Evolutionary conservation across 768 basidiomycete species (phyloP).

Genomic region (Suillus plorans): DNA sequence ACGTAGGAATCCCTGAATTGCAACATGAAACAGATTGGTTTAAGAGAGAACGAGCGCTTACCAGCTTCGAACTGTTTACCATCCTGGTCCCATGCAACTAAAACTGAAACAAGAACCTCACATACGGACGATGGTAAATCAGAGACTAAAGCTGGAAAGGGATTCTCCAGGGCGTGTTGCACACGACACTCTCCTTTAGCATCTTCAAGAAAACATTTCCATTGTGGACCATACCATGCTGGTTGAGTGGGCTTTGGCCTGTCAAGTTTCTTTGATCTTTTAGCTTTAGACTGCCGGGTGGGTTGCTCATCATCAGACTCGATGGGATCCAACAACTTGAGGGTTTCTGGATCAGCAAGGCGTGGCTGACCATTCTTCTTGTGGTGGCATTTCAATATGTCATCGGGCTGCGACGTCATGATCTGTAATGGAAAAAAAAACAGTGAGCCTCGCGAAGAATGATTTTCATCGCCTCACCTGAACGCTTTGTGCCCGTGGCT

Average conservation of each 20-base stretch:
- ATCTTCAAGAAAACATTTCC: neutral
- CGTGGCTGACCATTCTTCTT: neutral
- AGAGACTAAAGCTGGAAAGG: neutral
- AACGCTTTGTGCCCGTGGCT: neutral
- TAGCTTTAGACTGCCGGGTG: neutral
- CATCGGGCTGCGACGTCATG: neutral
- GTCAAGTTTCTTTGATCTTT: neutral
- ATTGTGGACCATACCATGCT: neutral
- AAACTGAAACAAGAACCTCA: no score
- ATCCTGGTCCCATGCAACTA: no score
- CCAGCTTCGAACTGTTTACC: no score
- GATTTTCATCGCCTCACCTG: neutral
- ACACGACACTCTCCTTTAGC: neutral
- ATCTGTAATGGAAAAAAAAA: neutral
- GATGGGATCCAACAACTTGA: neutral
- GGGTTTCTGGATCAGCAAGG: neutral
- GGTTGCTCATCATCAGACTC: neutral
- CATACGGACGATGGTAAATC: no score
- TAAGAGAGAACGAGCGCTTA: no score
- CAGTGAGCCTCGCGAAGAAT: neutral
- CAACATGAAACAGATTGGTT: no score
- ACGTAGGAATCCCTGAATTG: no score
- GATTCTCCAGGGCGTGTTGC: neutral
- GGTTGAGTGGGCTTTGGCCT: neutral
- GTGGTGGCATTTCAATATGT: neutral